Base-by-base conservation (phyloP, 2,329 filamentous ascomycete genomes). In the Clarireedia hainanense region DNA sequence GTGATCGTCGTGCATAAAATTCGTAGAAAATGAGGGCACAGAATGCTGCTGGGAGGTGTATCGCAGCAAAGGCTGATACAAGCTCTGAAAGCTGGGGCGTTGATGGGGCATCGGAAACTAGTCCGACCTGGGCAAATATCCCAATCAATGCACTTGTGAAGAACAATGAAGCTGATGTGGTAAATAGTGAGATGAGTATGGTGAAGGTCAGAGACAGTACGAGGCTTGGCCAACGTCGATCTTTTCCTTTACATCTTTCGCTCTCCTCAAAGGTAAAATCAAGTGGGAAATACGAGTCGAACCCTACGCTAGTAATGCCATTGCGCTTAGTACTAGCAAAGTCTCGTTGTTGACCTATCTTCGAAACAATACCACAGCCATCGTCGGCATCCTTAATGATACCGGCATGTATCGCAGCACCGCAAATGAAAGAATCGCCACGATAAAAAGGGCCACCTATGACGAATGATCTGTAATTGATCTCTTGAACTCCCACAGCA, bases 391-490 rank as follows among this genome's bases (percentile, higher is more conserved):
- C 82, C 36, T 80, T 81, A 58, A 95, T 81, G 64, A 91, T 77
- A 20, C 90, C 91, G 0, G 89, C 84, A 67, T 96, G 91, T 50
- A 95, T 88, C 30, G 90, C 91, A 10, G 91, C 80, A 57, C 84
- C 85, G 67, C 91, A 96, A 54, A 96, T 85, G 72, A 89, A 95
- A 12, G 89, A 95, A 71, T 96, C 91, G 7, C 88, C 89, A n/a
- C 94, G 86, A 69, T 97, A 97, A 23, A 88, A 75, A 0, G 81
- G 81, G 0, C 86, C 86, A n/a, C 86, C 86, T 24, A 90, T 75
- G 2, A 90, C 79, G 17, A 89, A 68, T 0, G 82, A 74, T 24
- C 71, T 73, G 66, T 89, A 89, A 47, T 80, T 74, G 50, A 88
- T 73, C 61, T 85, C 80, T 62, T 85, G 76, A 61, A 83, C 80